phyloP scores from a whole-genome alignment of 2,329 filamentous ascomycete species.

The Fusarium papillatum region DNA sequence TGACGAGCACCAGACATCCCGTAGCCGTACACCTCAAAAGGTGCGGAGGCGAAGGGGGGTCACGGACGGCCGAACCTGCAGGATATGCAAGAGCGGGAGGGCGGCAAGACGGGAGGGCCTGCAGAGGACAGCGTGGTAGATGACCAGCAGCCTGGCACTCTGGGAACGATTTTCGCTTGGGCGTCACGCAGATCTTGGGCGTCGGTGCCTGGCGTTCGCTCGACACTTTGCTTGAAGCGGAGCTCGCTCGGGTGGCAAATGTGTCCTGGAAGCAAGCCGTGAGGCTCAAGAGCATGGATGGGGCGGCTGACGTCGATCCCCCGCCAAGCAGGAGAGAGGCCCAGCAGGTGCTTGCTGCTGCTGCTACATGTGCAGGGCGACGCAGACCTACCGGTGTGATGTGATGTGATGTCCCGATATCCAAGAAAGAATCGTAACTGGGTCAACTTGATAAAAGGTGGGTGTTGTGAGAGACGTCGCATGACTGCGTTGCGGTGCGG shows the following conservation, averaged over 20 bases:
- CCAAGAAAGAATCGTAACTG: conserved; percentile 25
- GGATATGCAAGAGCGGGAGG: conserved; percentile 28
- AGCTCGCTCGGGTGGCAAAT: conserved; percentile 24
- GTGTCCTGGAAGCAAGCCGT: conserved; percentile 36
- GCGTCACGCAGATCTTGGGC: conserved; percentile 19
- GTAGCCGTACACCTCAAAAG: conserved; percentile 9
- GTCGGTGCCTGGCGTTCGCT: conserved; percentile 30
- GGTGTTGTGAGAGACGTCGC: conserved; percentile 33
- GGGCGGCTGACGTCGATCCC: conserved; percentile 39
- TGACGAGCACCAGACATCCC: conserved; percentile 25
- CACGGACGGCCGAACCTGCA: conserved; percentile 32
- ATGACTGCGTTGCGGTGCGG: conserved; percentile 26
- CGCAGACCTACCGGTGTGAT: conserved; percentile 7
- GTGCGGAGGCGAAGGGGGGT: conserved; percentile 22
- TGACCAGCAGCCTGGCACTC: conserved; percentile 28
- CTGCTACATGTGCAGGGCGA: conserved; percentile 3
- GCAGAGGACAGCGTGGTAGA: conserved; percentile 16
- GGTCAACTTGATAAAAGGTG: conserved; percentile 25
- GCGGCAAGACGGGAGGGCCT: conserved; percentile 34
- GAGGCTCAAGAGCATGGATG: conserved; percentile 25
- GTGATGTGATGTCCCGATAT: conserved; percentile 10
- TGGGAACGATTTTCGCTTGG: conserved; percentile 22
- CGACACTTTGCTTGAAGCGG: conserved; percentile 5
- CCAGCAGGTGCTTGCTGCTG: background rate
- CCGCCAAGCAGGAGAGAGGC: conserved; percentile 15